These are phyloP conservation scores for Fomitopsis palustris DNA, from an alignment of 1,284 basidiomycete species.

Conservation along the genomic window DNA sequence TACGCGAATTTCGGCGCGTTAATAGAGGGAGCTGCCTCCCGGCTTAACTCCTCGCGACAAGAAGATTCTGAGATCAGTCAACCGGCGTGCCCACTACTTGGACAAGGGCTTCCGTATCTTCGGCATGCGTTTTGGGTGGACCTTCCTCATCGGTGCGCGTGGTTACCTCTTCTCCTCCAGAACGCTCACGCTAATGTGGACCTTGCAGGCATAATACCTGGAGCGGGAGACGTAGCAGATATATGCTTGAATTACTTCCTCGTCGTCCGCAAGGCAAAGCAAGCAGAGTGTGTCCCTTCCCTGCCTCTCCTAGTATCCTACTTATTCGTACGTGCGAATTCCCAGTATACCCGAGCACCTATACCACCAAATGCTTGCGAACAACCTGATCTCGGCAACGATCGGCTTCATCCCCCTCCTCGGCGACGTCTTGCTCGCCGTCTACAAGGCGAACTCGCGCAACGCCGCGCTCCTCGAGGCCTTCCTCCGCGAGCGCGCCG, in stretches of 20 bases:
- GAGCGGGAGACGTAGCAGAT: constrained; percentile 67
- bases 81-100: constrained; percentile 82
- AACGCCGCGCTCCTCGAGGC: constrained; percentile 80
- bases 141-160: constrained; percentile 63
- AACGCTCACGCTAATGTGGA: no score
- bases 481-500: constrained; percentile 64
- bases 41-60: constrained; percentile 78
- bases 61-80: constrained; percentile 73
- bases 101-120: constrained; percentile 88
- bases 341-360: constrained; percentile 66
- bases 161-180: background rate
- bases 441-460: constrained; percentile 86
- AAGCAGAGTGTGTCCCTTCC: constrained; percentile 49
- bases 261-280: constrained; percentile 72
- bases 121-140: constrained; percentile 87
- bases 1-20: background rate
- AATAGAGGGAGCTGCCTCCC: constrained; percentile 68
- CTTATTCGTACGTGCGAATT: constrained; percentile 2
- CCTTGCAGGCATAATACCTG: constrained; percentile 67
- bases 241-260: constrained; percentile 72
- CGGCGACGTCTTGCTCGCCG: constrained; percentile 75
- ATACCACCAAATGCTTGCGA: constrained; percentile 69
- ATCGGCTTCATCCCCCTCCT: constrained; percentile 77
- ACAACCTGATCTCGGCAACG: constrained; percentile 72
- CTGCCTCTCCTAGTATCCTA: background rate